Conservation (phyloP, 192 early-diverging fungal species). For the Haplosporangium gracile region DNA sequence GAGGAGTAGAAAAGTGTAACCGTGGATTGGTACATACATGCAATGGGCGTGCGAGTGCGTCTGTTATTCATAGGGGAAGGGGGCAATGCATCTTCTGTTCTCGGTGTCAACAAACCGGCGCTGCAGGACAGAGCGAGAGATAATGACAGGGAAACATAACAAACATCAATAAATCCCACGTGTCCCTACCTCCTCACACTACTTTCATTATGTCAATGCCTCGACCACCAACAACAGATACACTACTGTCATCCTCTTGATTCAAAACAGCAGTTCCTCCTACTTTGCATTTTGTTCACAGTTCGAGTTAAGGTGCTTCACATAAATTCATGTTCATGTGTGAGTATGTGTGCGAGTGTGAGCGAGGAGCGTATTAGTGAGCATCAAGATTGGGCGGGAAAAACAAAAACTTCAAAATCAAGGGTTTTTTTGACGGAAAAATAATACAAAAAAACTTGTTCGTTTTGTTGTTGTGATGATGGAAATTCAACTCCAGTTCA, state of each 20-base stretch:
- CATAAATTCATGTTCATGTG: not conserved
- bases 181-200: not conserved
- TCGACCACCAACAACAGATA: too few species aligned
- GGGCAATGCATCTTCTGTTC: not conserved
- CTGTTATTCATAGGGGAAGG: not conserved
- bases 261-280: too few species aligned
- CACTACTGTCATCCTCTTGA: too few species aligned
- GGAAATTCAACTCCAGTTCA: not conserved
- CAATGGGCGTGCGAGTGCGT: not conserved
- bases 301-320: not conserved
- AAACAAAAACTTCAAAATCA: not conserved
- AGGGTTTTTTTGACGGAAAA: not conserved
- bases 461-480: not conserved
- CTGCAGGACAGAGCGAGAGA: not conserved
- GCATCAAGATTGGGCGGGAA: constrained; percentile 3
- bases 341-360: not conserved
- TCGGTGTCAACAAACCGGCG: not conserved
- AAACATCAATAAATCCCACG: not conserved
- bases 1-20: not conserved
- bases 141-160: not conserved
- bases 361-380: not conserved
- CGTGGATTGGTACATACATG: not conserved
- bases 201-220: too few species aligned
- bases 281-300: not conserved
- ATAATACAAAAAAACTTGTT: too few species aligned